Evolutionary conservation across 1,284 basidiomycete genomes (phyloP).

Genomic region (Salmacisia buchloeana): DNA sequence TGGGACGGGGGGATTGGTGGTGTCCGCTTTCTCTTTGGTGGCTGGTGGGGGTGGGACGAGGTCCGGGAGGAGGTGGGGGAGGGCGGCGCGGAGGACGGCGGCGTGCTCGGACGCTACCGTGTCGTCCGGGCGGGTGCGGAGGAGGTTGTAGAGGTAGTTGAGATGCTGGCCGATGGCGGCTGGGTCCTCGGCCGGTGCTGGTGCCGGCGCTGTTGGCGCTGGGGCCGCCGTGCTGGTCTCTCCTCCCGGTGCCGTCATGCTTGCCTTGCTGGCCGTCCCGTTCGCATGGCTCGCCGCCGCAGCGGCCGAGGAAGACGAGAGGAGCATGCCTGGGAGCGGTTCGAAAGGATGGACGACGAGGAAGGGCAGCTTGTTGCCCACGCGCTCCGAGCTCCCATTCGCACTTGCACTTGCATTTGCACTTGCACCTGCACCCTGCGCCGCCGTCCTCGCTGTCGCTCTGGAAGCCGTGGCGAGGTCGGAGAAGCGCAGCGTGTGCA

Average conservation of each 20-base stretch:
- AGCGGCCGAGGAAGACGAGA: no score
- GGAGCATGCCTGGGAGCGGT: constrained; percentile 1
- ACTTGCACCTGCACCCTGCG: not conserved
- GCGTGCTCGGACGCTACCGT: not conserved
- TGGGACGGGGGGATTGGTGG: not conserved
- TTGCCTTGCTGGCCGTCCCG: not conserved
- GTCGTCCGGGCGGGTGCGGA: constrained; percentile 2
- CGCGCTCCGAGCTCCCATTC: not conserved
- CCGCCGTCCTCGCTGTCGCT: not conserved
- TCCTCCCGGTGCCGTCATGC: not conserved
- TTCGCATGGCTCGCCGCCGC: not conserved
- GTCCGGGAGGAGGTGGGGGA: not conserved
- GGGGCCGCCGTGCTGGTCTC: not conserved
- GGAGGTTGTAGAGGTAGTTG: constrained; percentile 5
- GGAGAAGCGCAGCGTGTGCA: not conserved
- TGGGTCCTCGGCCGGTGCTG: not conserved
- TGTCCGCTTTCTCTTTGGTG: not conserved
- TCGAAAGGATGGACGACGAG: constrained; percentile 5
- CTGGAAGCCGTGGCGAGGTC: not conserved
- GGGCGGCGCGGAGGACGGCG: not conserved
- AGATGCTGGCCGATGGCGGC: not conserved
- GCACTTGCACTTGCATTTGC: no score
- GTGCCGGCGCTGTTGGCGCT: not conserved
- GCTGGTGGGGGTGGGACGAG: no score
- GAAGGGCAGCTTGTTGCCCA: constrained; percentile 6